phyloP scores from a whole-genome alignment of 345 rosid genomes.

The Rhizophora mangle region DNA sequence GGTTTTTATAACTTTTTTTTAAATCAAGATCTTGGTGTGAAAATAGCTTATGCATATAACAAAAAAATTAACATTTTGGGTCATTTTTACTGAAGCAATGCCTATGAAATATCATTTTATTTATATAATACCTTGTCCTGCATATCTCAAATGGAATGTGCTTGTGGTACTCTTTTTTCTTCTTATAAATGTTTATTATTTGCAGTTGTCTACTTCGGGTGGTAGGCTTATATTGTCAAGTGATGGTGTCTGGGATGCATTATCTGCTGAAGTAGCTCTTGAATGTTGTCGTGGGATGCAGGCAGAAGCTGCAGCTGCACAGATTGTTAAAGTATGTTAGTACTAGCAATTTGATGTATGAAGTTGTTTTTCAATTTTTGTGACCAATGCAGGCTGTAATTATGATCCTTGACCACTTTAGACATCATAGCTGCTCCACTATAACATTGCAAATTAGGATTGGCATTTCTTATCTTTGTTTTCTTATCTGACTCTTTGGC shows the following conservation, averaged over 20 bases:
- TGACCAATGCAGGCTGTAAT: not conserved
- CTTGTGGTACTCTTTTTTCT: conserved; percentile 1
- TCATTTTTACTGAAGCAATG: no score
- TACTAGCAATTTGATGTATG: not conserved
- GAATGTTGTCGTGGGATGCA: conserved; percentile 91
- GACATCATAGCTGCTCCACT: not conserved
- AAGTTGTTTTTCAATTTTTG: not conserved
- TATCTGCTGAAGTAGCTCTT: conserved; percentile 75
- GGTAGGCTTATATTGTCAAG: conserved; percentile 91
- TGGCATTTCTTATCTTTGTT: not conserved
- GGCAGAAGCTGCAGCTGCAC: conserved; percentile 89
- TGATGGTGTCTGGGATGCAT: conserved; percentile 99
- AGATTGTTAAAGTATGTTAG: conserved; percentile 75
- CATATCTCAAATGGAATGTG: not conserved
- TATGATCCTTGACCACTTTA: not conserved
- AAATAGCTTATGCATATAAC: no score
- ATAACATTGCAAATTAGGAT: not conserved
- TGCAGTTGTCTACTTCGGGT: conserved; percentile 86
- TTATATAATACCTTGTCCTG: no score
- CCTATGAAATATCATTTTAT: no score
- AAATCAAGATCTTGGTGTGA: no score
- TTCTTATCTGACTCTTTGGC: conserved; percentile 2
- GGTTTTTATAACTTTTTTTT: no score
- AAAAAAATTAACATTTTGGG: no score
- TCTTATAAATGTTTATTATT: conserved; percentile 11